Percentiles rank a stretch among this genome's conserved stretches.
phyloP scores from a whole-genome alignment of 2,329 filamentous ascomycete species.

The Pyrenochaeta sp. region DNA sequence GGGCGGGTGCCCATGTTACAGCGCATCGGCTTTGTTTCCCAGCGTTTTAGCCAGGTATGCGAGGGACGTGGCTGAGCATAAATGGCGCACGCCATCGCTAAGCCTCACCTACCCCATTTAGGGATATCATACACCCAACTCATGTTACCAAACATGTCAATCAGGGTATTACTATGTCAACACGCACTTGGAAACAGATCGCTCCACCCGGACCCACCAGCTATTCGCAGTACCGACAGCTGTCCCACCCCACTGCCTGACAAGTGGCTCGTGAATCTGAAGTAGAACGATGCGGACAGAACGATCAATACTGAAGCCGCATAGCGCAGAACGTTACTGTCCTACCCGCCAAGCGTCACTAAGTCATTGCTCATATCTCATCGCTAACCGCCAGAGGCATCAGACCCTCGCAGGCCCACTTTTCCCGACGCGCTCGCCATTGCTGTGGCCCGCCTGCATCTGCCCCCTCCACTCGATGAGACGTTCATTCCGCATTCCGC shows the following conservation, averaged over 20 bases:
- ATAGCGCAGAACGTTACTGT: constrained; percentile 16
- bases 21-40: constrained; percentile 4
- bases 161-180: not conserved
- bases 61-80: constrained; percentile 19
- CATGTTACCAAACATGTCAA: constrained; percentile 6
- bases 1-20: not conserved
- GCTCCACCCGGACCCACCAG: not conserved
- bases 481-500: constrained; percentile 21
- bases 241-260: not conserved
- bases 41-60: constrained; percentile 5
- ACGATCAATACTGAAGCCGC: constrained; percentile 18
- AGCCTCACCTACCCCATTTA: constrained; percentile 17
- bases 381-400: constrained; percentile 33
- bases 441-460: constrained; percentile 10
- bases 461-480: constrained; percentile 17
- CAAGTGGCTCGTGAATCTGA: constrained; percentile 8
- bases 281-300: constrained; percentile 16
- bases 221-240: not conserved
- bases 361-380: constrained; percentile 21
- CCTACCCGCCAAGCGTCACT: constrained; percentile 36
- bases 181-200: not conserved
- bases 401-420: constrained; percentile 30
- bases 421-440: constrained; percentile 29
- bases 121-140: constrained; percentile 11
- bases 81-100: constrained; percentile 30